These are phyloP conservation scores for Batkoa obscura DNA, from an alignment of 371 early-diverging fungal species.

Conservation along the genomic window DNA sequence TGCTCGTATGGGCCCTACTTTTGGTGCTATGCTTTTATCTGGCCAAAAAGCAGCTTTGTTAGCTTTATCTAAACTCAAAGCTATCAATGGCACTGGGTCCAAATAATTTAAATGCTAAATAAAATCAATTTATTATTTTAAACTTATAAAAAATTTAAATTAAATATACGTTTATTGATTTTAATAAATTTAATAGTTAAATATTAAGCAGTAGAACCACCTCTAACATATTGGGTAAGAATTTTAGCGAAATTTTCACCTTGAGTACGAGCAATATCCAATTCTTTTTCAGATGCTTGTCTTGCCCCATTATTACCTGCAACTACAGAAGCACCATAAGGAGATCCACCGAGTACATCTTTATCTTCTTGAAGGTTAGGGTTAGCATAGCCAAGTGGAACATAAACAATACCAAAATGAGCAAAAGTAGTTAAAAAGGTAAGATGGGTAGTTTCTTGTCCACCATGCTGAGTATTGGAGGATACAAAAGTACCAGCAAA, in stretches of 20 bases:
- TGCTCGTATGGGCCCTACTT: slow-evolving; percentile 44
- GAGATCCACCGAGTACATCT: slow-evolving; percentile 40
- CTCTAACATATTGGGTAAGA: slow-evolving; percentile 8
- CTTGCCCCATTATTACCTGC: slow-evolving; percentile 39
- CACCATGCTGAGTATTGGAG: slow-evolving; percentile 52
- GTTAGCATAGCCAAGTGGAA: slow-evolving; percentile 46
- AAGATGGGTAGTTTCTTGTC: slow-evolving; percentile 58
- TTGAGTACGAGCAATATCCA: slow-evolving; percentile 37
- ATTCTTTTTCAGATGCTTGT: slow-evolving; percentile 36
- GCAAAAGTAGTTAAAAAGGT: slow-evolving; percentile 43
- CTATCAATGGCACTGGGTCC: neutral
- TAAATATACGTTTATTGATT: no score
- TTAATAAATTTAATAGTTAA: no score
- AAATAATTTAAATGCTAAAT: neutral
- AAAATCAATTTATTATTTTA: no score
- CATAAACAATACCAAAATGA: slow-evolving; percentile 65
- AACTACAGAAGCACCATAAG: slow-evolving; percentile 24
- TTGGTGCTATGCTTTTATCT: slow-evolving; percentile 51
- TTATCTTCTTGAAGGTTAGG: slow-evolving; percentile 23
- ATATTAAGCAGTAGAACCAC: neutral
- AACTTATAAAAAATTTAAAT: no score
- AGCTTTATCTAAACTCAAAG: slow-evolving; percentile 14
- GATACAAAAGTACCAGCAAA: slow-evolving; percentile 52
- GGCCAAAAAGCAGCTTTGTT: slow-evolving; percentile 49
- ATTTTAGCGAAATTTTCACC: slow-evolving; percentile 41